Evolutionary conservation across 345 rosid species (phyloP), one percentile per base, ranked within the genome.

Genomic region (Ceriops decandra): DNA sequence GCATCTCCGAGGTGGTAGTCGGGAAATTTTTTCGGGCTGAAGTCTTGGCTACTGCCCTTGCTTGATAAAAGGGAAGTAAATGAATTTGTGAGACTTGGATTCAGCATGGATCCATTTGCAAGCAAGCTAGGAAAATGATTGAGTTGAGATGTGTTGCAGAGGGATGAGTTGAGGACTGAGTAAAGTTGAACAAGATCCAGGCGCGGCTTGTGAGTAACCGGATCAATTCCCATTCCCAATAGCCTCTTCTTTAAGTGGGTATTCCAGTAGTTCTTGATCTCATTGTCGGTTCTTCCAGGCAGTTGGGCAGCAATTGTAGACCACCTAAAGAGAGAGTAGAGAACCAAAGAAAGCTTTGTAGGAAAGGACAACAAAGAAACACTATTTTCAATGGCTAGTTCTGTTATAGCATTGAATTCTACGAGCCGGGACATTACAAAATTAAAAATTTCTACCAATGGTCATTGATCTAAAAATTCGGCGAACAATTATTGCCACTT

Each of bases 251-350:
- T 90, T 74, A 92, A 85, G 81, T 80, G 92, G 49, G 98, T 92
- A 80, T 92, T 92, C 98, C 98, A 92, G 51, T 81, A 88, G 63
- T 92, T 92, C 69, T 92, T 92, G 28, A 92, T 90, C 74, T 90
- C 98, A 46, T 92, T 92, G 60, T 92, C 98, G 1, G 98, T 92
- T 77, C 98, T 76, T 76, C 96, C 96, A 0, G 95, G 96, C 62
- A 92, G 77, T 4, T 84, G 85, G 72, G 88, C 76, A 68, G 98
- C 98, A 75, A 92, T 92, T 1, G 86, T 81, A 33, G 98, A 92
- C 98, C 98, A 92, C 82, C 98, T 92, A 46, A 46, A 56, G 3
- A 46, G 64, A 47, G 60, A 20, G 9, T 47, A 7, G 52, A 2
- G 16, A 54, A 54, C 30, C 66, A 5, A 52, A 31, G 47, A 54